Evolutionary conservation across 2,329 filamentous ascomycete genomes (phyloP), one percentile per base, ranked within the genome.

Genomic region (Colletotrichum tabaci): DNA sequence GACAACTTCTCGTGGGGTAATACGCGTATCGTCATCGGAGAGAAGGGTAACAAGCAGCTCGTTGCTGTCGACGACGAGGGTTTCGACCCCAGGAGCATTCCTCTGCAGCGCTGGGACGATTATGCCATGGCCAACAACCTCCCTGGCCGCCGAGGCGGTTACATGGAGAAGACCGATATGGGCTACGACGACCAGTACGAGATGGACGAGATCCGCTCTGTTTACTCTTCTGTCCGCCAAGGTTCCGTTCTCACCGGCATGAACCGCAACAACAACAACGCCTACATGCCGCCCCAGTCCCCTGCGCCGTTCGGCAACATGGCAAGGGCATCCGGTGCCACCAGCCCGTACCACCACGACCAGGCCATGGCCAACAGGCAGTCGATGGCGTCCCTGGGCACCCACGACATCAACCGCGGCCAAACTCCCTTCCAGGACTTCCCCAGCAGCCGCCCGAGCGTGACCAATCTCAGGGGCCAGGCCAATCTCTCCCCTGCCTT

Each of bases 1-100:
- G 96, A 99, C 83, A 96, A 99, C 84, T 99, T 99, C 87, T 92
- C 92, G 2, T 99, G 96, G 96, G 96, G 96, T 88, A 98, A 96
- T 85, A 99, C 96, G 1, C 95, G 96, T 89, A 91, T 99, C 75
- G 96, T 99, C 76, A 93, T 98, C 75, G 96, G 95, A 71, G 96
- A 99, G 82, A 94, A 96, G 82, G 96, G 95, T 74, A 90, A 89
- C 80, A 98, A 97, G 85, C 91, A 97, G 79, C 87, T 98, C n/a
- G 88, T 99, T 64, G 95, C 95, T 0, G 90, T 95, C 3, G 93
- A 96, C 35, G 91, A 93, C 72, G 94, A 96, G 80, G 90, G 88
- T 12, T 99, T 97, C 79, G 94, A 99, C 77, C 96, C 96, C 38
- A 91, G 94, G 75, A 95, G 93, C 74, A 96, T 99, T 79, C 96